These are phyloP conservation scores for Sequoiadendron giganteum DNA, from an alignment of 75 land plant species.

Conservation along the genomic window DNA sequence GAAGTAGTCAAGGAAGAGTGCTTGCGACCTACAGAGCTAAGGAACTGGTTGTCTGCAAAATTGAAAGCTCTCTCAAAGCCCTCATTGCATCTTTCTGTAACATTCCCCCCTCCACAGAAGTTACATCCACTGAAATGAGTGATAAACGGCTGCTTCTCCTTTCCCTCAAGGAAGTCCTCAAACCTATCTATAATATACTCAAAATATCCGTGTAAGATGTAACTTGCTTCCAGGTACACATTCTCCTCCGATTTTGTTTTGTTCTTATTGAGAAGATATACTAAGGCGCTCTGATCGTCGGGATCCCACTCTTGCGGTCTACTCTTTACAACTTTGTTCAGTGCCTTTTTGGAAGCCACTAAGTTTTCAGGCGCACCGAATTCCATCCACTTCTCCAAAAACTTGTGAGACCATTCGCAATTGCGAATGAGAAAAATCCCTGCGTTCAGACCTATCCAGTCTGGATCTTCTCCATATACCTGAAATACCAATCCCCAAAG, in stretches of 20 bases:
- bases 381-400: conserved; percentile 18
- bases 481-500: neutral
- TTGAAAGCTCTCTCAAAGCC: conserved; percentile 32
- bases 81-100: conserved; percentile 13
- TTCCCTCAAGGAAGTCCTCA: conserved; percentile 26
- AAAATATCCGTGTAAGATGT: conserved; percentile 29
- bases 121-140: conserved; percentile 46
- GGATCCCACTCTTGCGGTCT: conserved; percentile 25
- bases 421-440: conserved; percentile 31
- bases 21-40: neutral
- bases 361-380: conserved; percentile 10
- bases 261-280: conserved; percentile 14
- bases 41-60: conserved; percentile 43
- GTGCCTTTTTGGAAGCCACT: neutral
- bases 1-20: conserved; percentile 17
- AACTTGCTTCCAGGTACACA: conserved; percentile 15
- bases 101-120: conserved; percentile 20
- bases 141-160: conserved; percentile 33
- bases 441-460: conserved; percentile 29
- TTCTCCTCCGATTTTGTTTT: conserved; percentile 4
- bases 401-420: conserved; percentile 24
- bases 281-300: conserved; percentile 31
- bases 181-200: conserved; percentile 25
- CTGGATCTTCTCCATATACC: conserved; percentile 19
- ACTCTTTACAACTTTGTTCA: conserved; percentile 7